phyloP scores from a whole-genome alignment of 2,329 filamentous ascomycete genomes.

The Aspergillus clavatus region DNA sequence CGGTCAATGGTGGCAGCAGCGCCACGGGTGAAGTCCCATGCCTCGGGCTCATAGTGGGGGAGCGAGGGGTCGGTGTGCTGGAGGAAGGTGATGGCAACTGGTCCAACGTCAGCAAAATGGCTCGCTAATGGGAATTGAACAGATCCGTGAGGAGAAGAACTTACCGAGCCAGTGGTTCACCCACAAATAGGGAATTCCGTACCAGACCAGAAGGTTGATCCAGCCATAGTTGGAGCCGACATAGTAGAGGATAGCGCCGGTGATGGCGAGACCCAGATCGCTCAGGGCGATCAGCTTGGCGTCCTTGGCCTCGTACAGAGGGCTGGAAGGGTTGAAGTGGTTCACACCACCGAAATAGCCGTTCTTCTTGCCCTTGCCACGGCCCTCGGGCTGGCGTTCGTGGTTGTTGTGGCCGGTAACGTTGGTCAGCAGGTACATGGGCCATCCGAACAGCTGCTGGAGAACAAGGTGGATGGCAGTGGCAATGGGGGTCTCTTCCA shows the following conservation, averaged over 20 bases:
- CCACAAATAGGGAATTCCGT: conserved; percentile 91
- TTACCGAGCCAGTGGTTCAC: conserved; percentile 98
- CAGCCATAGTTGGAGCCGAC: conserved; percentile 76
- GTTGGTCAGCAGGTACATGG: conserved; percentile 83
- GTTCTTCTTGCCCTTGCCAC: conserved; percentile 87
- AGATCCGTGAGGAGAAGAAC: conserved; percentile 40
- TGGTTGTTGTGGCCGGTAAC: conserved; percentile 96
- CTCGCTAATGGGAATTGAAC: too few relatives aligned
- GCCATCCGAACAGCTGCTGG: conserved; percentile 93
- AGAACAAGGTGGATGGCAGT: conserved; percentile 68
- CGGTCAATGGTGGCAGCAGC: conserved; percentile 95
- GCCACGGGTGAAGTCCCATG: conserved; percentile 91
- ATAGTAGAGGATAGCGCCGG: conserved; percentile 57
- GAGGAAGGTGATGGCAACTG: conserved; percentile 89
- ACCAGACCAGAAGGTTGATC: conserved; percentile 87
- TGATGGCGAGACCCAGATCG: conserved; percentile 72
- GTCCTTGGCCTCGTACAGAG: conserved; percentile 87
- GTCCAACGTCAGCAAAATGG: too few relatives aligned
- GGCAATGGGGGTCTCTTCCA: conserved; percentile 87
- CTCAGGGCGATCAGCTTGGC: conserved; percentile 80
- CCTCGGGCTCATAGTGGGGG: conserved; percentile 79
- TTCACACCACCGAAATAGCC: conserved; percentile 77
- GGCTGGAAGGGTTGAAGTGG: conserved; percentile 86
- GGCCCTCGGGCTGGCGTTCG: conserved; percentile 83
- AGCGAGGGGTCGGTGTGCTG: conserved; percentile 95